Conservation (phyloP, 2,329 filamentous ascomycete species). For the Nemania abortiva region DNA sequence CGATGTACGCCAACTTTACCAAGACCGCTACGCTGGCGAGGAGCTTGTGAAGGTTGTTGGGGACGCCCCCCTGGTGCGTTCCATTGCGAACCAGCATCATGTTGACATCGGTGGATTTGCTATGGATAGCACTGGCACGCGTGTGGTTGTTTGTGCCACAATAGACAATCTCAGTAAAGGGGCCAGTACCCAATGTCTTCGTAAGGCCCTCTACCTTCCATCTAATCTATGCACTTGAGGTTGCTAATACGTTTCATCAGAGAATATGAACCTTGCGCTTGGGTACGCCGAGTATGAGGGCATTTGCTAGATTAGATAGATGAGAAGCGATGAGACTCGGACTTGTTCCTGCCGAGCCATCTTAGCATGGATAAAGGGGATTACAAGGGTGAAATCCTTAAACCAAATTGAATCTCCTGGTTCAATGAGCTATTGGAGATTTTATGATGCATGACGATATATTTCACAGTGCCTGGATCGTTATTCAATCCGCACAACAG, state of each 20-base stretch:
- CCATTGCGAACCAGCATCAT: slow-evolving; percentile 85
- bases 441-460: no score
- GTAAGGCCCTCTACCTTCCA: slow-evolving; percentile 68
- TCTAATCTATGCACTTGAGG: not conserved
- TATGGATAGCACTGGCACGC: slow-evolving; percentile 88
- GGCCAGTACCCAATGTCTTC: slow-evolving; percentile 80
- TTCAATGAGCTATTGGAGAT: no score
- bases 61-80: slow-evolving; percentile 86
- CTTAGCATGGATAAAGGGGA: no score
- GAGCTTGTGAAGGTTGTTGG: slow-evolving; percentile 93
- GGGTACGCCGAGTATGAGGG: slow-evolving; percentile 60
- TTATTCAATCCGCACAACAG: slow-evolving; percentile 7
- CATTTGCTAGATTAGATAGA: not conserved
- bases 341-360: no score
- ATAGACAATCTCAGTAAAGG: slow-evolving; percentile 97
- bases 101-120: slow-evolving; percentile 96
- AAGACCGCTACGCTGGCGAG: slow-evolving; percentile 95
- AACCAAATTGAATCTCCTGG: no score
- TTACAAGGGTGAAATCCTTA: not conserved
- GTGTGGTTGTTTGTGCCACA: slow-evolving; percentile 92
- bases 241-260: slow-evolving; percentile 57
- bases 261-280: slow-evolving; percentile 62
- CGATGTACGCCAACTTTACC: slow-evolving; percentile 93
- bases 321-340: not conserved
- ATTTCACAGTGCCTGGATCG: no score